These are phyloP conservation scores for Aspergillus incahuasiensis DNA, from an alignment of 495 filamentous ascomycete genomes.

Conservation along the genomic window DNA sequence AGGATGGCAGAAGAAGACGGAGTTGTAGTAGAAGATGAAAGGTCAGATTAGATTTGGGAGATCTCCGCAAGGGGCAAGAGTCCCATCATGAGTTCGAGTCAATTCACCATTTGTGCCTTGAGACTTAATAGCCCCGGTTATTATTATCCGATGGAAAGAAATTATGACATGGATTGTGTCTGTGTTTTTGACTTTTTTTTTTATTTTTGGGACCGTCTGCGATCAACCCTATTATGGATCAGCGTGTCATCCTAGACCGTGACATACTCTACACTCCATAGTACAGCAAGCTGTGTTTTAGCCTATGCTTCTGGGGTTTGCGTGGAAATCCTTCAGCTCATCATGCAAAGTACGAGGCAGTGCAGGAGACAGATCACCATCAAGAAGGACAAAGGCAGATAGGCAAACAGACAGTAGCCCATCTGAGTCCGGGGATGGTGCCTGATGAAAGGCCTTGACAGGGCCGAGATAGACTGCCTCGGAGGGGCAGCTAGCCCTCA, in stretches of 20 bases:
- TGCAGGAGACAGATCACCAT: background rate
- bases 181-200: conserved; percentile 1
- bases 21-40: background rate
- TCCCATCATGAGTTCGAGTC: no score
- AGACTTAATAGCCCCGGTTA: background rate
- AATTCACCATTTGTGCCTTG: background rate
- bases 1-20: conserved; percentile 1
- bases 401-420: background rate
- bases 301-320: background rate
- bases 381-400: background rate
- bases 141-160: background rate
- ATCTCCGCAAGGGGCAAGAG: conserved; percentile 12
- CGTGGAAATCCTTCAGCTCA: background rate
- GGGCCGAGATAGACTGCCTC: background rate
- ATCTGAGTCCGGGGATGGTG: conserved; percentile 4
- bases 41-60: conserved; percentile 3
- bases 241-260: conserved; percentile 1
- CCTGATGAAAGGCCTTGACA: conserved; percentile 5
- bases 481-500: conserved; percentile 11
- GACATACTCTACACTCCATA: background rate
- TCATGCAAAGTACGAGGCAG: background rate
- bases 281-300: background rate
- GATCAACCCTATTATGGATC: conserved; percentile 12
- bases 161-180: background rate
- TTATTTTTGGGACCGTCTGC: conserved; percentile 2